A percentile compares a stretch with the other conserved stretches of the same genome.
Conservation (phyloP, 768 basidiomycete species). For the Phlebiopsis flavidoalba region DNA sequence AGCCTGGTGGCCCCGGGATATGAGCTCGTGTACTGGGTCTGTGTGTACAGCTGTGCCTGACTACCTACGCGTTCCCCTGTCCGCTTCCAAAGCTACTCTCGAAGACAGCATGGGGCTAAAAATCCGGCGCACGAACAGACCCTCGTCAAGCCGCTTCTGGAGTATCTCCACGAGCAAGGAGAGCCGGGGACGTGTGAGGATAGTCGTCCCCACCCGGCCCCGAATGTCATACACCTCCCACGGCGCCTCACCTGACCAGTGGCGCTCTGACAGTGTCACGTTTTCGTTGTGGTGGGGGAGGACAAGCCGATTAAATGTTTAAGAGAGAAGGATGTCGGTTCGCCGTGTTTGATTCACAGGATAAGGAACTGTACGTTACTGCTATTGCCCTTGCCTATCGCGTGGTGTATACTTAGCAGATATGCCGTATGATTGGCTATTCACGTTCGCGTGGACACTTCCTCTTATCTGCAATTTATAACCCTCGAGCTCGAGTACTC, state of each 20-base stretch:
- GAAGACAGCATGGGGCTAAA: conserved; percentile 24
- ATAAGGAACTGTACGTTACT: conserved; percentile 51
- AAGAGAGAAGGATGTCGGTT: too few relatives aligned
- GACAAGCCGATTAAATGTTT: too few relatives aligned
- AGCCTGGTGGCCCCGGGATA: conserved; percentile 74
- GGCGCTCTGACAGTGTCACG: too few relatives aligned
- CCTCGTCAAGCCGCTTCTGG: conserved; percentile 49
- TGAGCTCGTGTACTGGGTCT: conserved; percentile 60
- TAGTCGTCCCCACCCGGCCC: too few relatives aligned
- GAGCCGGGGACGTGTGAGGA: conserved; percentile 55
- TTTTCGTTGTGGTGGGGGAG: too few relatives aligned
- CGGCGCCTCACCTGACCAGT: too few relatives aligned
- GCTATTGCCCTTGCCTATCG: too few relatives aligned
- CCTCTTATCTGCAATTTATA: too few relatives aligned
- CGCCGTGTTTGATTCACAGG: too few relatives aligned
- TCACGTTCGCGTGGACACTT: too few relatives aligned
- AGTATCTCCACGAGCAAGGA: conserved; percentile 47
- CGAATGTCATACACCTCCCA: conserved; percentile 67
- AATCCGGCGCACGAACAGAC: conserved; percentile 57
- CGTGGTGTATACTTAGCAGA: conserved; percentile 40
- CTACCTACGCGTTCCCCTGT: conserved; percentile 62
- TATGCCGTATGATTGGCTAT: conserved; percentile 80
- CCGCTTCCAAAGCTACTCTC: conserved; percentile 31
- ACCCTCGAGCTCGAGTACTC: conserved; percentile 46
- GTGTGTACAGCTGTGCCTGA: conserved; percentile 53